A percentile compares a stretch with the other conserved stretches of the same genome.
Evolutionary conservation across 805 yeast genomes (phyloP).

Genomic region (Saturnispora saitoi): DNA sequence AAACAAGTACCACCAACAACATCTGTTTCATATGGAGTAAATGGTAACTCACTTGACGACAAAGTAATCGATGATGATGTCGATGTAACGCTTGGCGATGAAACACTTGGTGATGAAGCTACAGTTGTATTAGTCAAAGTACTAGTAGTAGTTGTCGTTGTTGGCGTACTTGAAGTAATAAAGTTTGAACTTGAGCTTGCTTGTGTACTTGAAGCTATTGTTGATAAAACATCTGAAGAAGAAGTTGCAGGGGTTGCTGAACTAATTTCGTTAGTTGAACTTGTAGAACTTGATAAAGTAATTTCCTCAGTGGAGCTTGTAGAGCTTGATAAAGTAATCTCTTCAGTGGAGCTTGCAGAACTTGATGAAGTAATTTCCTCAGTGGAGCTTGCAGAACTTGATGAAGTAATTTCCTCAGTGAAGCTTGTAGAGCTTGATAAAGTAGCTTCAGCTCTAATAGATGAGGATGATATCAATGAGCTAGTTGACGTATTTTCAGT

Average conservation of each 20-base stretch:
- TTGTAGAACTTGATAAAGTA: background rate
- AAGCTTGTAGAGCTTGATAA: too few species aligned
- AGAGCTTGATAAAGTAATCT: too few species aligned
- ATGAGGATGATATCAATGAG: too few species aligned
- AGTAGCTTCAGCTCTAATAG: too few species aligned
- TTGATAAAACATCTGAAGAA: slow-evolving; percentile 10
- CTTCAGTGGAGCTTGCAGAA: slow-evolving; percentile 8
- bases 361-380: slow-evolving; percentile 5
- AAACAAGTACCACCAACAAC: slow-evolving; percentile 27
- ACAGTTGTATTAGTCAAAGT: slow-evolving; percentile 33
- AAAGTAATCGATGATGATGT: slow-evolving; percentile 9
- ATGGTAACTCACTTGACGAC: slow-evolving; percentile 14
- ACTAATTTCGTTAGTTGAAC: background rate
- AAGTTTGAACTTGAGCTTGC: background rate
- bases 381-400: slow-evolving; percentile 1
- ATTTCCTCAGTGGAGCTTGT: too few species aligned
- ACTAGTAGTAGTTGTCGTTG: slow-evolving; percentile 30
- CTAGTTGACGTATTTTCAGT: too few species aligned
- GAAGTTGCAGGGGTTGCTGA: slow-evolving; percentile 11
- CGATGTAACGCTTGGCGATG: slow-evolving; percentile 22
- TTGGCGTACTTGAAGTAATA: slow-evolving; percentile 11
- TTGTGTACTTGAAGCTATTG: slow-evolving; percentile 1
- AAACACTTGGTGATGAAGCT: slow-evolving; percentile 29
- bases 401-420: too few species aligned
- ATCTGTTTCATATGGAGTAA: slow-evolving; percentile 25